Evolutionary conservation across 1,284 basidiomycete genomes (phyloP).

Genomic region (Porogramme epimiltina): DNA sequence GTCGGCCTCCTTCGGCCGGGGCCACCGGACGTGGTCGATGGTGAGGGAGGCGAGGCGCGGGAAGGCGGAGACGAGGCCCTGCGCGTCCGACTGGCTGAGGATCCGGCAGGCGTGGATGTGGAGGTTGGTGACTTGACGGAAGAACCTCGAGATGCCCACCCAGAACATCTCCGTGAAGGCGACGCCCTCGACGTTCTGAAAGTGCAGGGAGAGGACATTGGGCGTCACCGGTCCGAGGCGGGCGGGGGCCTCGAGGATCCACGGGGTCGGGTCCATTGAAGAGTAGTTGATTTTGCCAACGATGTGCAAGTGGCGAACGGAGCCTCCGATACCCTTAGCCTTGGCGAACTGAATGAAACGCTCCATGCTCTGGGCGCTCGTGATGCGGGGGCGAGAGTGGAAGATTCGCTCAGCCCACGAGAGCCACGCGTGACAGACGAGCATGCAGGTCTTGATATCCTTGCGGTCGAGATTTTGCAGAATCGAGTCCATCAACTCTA

Average conservation of each 20-base stretch:
- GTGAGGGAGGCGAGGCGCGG: constrained; percentile 2
- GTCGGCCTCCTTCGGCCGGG: background rate
- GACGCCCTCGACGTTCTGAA: constrained; percentile 3
- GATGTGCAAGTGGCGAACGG: constrained; percentile 5
- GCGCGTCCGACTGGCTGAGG: background rate
- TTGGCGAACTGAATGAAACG: background rate
- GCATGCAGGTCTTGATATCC: background rate
- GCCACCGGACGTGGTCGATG: constrained; percentile 3
- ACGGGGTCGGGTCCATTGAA: background rate
- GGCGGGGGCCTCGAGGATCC: constrained; percentile 1
- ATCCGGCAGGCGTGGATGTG: background rate
- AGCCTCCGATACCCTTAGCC: background rate
- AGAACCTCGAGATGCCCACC: background rate
- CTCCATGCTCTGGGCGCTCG: background rate
- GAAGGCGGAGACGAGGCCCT: background rate
- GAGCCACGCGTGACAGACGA: background rate
- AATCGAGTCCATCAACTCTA: constrained; percentile 3
- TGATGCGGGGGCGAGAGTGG: constrained; percentile 1
- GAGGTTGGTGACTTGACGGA: background rate
- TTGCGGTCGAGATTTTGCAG: constrained; percentile 1
- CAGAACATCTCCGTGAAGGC: background rate
- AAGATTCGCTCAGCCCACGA: background rate
- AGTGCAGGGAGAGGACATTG: constrained; percentile 1
- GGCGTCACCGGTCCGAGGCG: background rate
- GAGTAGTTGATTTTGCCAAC: constrained; percentile 5